These are phyloP conservation scores for Annulohypoxylon nitens DNA, from an alignment of 495 filamentous ascomycete species.

Conservation along the genomic window DNA sequence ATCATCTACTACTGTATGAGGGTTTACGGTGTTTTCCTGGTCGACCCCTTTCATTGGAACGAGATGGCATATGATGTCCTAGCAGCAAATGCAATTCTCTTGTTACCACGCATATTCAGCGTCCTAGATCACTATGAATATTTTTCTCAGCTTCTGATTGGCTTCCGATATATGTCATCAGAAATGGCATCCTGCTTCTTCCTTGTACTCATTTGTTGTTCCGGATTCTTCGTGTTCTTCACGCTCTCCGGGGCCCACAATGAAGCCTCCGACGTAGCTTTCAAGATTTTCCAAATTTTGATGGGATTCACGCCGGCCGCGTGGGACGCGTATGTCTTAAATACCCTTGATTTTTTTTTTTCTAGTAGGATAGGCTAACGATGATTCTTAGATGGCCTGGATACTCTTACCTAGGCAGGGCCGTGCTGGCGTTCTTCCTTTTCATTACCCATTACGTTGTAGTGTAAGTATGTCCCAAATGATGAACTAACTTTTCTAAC, in stretches of 20 bases:
- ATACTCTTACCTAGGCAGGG: constrained; percentile 81
- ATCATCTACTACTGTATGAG: constrained; percentile 90
- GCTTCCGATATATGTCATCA: constrained; percentile 90
- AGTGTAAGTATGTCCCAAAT: constrained; percentile 61
- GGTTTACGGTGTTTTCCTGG: constrained; percentile 83
- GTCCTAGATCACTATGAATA: constrained; percentile 94
- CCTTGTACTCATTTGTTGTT: constrained; percentile 85
- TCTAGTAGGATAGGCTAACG: constrained; percentile 40
- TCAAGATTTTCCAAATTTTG: constrained; percentile 89
- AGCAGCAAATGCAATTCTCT: constrained; percentile 86
- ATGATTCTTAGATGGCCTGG: constrained; percentile 73
- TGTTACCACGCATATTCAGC: constrained; percentile 91
- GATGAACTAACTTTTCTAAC: constrained; percentile 29
- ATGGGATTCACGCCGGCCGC: constrained; percentile 78
- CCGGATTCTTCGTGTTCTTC: constrained; percentile 95
- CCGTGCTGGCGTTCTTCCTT: constrained; percentile 81
- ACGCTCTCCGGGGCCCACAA: constrained; percentile 76
- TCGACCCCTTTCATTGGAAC: constrained; percentile 76
- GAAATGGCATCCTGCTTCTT: constrained; percentile 87
- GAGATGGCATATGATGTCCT: constrained; percentile 90
- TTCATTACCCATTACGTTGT: constrained; percentile 95
- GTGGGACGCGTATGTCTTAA: constrained; percentile 62
- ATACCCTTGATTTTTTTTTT: background rate
- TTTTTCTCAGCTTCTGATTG: constrained; percentile 93
- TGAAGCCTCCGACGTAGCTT: constrained; percentile 77